These are phyloP conservation scores for Petasospora rhodanensis DNA, from an alignment of 1,139 yeast species.

Conservation along the genomic window DNA sequence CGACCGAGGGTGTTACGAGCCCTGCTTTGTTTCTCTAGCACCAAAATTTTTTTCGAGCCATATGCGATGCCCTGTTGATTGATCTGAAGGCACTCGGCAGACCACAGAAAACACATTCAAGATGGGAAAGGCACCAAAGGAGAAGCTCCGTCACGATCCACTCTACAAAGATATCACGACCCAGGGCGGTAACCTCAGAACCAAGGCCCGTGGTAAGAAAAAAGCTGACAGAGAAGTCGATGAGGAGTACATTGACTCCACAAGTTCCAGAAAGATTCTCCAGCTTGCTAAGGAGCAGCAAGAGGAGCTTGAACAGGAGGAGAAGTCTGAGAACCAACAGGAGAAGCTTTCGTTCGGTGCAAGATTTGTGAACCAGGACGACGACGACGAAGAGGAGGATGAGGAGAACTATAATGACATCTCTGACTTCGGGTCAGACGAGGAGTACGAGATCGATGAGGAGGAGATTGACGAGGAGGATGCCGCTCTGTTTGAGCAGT, in stretches of 20 bases:
- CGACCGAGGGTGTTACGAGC: too few relatives aligned
- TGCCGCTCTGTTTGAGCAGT: conserved; percentile 64
- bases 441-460: conserved; percentile 45
- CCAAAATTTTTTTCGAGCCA: conserved; percentile 3
- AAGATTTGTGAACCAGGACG: conserved; percentile 28
- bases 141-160: conserved; percentile 67
- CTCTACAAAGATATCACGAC: conserved; percentile 70
- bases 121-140: conserved; percentile 64
- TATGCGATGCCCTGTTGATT: background rate
- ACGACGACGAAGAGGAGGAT: conserved; percentile 35
- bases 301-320: conserved; percentile 75
- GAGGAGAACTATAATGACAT: conserved; percentile 34
- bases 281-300: conserved; percentile 90
- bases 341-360: conserved; percentile 25
- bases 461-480: conserved; percentile 65
- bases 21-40: too few relatives aligned
- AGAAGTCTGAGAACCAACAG: conserved; percentile 30
- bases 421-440: conserved; percentile 40
- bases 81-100: too few relatives aligned
- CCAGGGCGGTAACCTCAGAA: conserved; percentile 65
- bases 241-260: conserved; percentile 74
- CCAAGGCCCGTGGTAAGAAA: conserved; percentile 28
- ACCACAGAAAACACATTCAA: too few relatives aligned
- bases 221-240: conserved; percentile 38
- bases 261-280: conserved; percentile 77